Evolutionary conservation across 23 red algal genomes (phyloP).

Genomic region (Gracilaria domingensis): DNA sequence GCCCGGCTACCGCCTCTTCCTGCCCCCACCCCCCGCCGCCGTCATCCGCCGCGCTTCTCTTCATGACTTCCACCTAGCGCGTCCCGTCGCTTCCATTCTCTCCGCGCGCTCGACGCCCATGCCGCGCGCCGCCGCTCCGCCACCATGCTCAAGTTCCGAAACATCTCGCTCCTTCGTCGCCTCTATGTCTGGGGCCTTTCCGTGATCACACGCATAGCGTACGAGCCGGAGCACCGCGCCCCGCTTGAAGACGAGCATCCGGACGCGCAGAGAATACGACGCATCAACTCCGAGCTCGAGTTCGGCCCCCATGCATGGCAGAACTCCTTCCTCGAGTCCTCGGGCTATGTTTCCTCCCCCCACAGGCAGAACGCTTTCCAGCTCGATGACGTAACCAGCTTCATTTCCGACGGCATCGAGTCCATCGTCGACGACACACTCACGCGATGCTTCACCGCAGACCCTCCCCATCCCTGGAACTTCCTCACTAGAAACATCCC

Average conservation of each 20-base stretch:
- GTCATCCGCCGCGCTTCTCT: neutral
- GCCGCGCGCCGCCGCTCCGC: neutral
- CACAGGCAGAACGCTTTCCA: constrained; percentile 43
- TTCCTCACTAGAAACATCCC: constrained; percentile 85
- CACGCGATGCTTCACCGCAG: constrained; percentile 83
- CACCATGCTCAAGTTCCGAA: constrained; percentile 77
- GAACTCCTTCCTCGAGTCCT: constrained; percentile 64
- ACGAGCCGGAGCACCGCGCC: constrained; percentile 60
- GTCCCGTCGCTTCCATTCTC: neutral
- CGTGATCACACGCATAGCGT: constrained; percentile 64
- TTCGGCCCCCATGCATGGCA: constrained; percentile 92
- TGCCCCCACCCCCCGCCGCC: neutral
- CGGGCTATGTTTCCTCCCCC: constrained; percentile 45
- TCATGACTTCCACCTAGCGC: neutral
- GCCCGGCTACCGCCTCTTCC: neutral
- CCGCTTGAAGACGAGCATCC: constrained; percentile 41
- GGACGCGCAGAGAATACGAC: constrained; percentile 56
- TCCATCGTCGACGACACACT: constrained; percentile 87
- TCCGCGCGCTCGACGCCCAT: neutral
- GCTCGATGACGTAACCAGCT: constrained; percentile 62
- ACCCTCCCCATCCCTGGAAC: constrained; percentile 92
- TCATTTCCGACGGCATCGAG: constrained; percentile 79
- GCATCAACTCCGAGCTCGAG: constrained; percentile 94
- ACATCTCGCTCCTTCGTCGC: constrained; percentile 75
- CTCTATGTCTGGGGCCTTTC: constrained; percentile 67